phyloP scores from a whole-genome alignment of 2,329 filamentous ascomycete species.

The Neospermospora avenae region DNA sequence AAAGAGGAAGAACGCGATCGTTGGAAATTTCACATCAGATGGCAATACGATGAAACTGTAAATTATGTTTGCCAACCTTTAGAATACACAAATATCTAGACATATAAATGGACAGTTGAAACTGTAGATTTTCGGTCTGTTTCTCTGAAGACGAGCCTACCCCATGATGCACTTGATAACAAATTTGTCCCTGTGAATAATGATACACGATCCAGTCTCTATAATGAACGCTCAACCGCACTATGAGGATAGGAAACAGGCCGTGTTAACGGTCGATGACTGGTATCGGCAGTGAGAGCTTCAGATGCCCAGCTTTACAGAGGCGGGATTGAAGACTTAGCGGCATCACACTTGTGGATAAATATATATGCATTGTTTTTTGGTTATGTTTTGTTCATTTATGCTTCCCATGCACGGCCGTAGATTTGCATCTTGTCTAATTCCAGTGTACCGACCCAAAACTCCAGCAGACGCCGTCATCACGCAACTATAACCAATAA shows the following conservation, averaged over 20 bases:
- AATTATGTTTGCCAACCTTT: background rate
- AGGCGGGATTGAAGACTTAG: no score
- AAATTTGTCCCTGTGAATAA: no score
- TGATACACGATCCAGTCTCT: no score
- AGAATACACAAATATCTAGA: background rate
- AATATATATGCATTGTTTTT: background rate
- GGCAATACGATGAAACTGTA: background rate
- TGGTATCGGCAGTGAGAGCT: no score
- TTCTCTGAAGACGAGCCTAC: background rate
- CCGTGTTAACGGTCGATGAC: no score
- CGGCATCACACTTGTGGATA: background rate
- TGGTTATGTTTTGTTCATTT: background rate
- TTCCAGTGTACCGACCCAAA: background rate
- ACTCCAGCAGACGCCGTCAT: background rate
- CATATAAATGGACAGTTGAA: background rate
- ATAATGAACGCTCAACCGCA: no score
- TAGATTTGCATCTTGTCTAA: background rate
- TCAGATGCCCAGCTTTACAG: no score
- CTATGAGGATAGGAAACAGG: no score
- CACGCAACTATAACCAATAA: background rate
- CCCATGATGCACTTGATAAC: no score
- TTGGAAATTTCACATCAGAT: background rate
- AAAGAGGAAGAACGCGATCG: slow-evolving; percentile 8
- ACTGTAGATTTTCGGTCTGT: background rate
- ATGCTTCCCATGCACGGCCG: background rate